phyloP scores from a whole-genome alignment of 2,329 filamentous ascomycete species.

The Pyricularia sp. region DNA sequence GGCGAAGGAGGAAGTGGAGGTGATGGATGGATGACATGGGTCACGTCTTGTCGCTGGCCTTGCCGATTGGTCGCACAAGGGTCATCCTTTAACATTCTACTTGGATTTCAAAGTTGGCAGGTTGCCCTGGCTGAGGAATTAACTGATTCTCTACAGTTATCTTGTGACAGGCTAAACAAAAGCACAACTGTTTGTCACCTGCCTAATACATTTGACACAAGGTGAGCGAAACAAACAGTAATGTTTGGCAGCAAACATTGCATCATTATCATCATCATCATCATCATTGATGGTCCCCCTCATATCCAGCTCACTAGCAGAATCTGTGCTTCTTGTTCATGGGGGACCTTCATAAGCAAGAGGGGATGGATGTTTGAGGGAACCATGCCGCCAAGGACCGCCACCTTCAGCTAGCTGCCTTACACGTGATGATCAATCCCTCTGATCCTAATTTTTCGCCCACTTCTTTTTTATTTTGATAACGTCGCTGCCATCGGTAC shows the following conservation, averaged over 20 bases:
- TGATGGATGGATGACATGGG: slow-evolving; percentile 1
- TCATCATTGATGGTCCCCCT: neutral
- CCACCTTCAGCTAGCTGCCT: neutral
- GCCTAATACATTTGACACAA: neutral
- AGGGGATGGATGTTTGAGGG: neutral
- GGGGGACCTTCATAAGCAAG: neutral
- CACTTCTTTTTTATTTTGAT: neutral
- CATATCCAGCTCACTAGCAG: neutral
- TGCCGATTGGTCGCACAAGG: neutral
- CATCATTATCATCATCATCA: neutral
- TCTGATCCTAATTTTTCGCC: neutral
- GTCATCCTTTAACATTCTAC: neutral
- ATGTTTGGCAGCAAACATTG: neutral
- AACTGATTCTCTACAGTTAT: neutral
- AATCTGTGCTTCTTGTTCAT: neutral
- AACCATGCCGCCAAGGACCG: neutral
- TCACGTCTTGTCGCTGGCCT: neutral
- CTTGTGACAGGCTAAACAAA: neutral
- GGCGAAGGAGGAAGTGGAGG: neutral
- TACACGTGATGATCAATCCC: neutral
- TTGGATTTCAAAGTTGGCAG: neutral
- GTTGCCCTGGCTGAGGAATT: neutral
- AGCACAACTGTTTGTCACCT: neutral
- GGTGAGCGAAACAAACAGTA: neutral
- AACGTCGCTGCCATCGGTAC: neutral